phyloP scores from a whole-genome alignment of 768 basidiomycete genomes.

The Boletus subparvulus region DNA sequence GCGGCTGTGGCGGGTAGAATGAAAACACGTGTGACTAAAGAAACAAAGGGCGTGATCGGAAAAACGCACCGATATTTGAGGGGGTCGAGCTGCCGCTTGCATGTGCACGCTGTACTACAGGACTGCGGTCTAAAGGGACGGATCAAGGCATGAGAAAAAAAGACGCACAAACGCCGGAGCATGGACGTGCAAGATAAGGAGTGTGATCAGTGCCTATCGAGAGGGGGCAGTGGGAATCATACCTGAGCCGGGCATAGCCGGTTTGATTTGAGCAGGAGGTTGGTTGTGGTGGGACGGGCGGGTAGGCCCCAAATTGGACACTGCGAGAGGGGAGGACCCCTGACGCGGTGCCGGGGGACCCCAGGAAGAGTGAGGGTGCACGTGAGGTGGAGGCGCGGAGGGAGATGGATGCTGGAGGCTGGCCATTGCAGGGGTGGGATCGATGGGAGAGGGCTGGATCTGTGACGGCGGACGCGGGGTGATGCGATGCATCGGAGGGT shows the following conservation, averaged over 20 bases:
- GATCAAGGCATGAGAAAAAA: conserved; percentile 8
- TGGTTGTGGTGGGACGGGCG: conserved; percentile 31
- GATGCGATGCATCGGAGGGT: conserved; percentile 29
- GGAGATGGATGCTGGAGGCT: conserved; percentile 34
- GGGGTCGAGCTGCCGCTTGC: conserved; percentile 25
- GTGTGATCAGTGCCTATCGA: conserved; percentile 1
- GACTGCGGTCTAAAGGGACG: conserved; percentile 27
- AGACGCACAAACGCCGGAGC: not conserved
- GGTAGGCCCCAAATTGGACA: conserved; percentile 27
- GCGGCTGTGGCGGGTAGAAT: conserved; percentile 15
- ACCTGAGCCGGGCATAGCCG: conserved; percentile 36
- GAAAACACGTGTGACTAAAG: conserved; percentile 5
- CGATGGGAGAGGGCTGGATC: conserved; percentile 27
- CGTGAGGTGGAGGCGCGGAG: conserved; percentile 30
- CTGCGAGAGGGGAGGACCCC: conserved; percentile 31
- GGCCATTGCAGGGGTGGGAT: conserved; percentile 33
- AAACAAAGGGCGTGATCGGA: not conserved
- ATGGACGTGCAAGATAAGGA: not conserved
- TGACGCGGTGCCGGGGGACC: conserved; percentile 30
- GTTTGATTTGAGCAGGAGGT: conserved; percentile 28
- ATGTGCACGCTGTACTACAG: conserved; percentile 28
- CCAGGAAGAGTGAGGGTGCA: conserved; percentile 32
- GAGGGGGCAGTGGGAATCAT: not conserved
- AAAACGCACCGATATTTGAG: conserved; percentile 25
- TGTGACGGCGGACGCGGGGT: conserved; percentile 34